Evolutionary conservation across 192 early-diverging fungal genomes (phyloP), one percentile per base, ranked within the genome.

Genomic region (Mortierella alpina): DNA sequence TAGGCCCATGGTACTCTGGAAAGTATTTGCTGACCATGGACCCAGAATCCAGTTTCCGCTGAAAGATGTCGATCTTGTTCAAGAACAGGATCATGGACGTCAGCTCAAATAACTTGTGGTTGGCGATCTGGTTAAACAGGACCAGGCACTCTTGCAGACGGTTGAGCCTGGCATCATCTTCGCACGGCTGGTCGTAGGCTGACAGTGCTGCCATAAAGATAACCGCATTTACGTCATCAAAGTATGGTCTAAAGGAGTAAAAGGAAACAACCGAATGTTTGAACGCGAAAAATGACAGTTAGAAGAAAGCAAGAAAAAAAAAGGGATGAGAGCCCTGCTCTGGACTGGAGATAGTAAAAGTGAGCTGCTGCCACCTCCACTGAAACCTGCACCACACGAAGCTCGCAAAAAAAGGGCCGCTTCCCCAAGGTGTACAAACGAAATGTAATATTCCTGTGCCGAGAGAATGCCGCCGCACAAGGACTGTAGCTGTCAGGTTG

Each of bases 121-220:
- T 85, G 18, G 74, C 75, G 55, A 85, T 85, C 31, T 66, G 53
- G 51, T 82, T 75, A 47, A 86, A 83, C 62, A 91, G 74, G 52
- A 70, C 54, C 50, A 86, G 48, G 9, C 83, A 70, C 22, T 84
- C 84, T 57, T 63, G 72, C 75, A 90, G 74, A 74, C 91, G 66
- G 80, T 93, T 93, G 54, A 90, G 75, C 22, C 66, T 65, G 14
- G 86, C 73, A 61, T 93, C 92, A 56, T 93, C 92, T 54, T 88
- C 86, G 44, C 85, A 88, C 22, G 72, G 84, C 60, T 91, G 90
- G 64, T 93, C 90, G 69, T 87, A 93, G 4, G 90, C 83, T 44
- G 88, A 89, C 12, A 93, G 74, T 2, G 89, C 91, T 6, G 88
- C 85, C 75, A 93, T 79, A 57, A 91, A 93, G 41, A 93, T 93